A percentile compares a stretch with the other conserved stretches of the same genome.
Evolutionary conservation across 2,329 filamentous ascomycete species (phyloP).

Genomic region (Ramularia endophylla): DNA sequence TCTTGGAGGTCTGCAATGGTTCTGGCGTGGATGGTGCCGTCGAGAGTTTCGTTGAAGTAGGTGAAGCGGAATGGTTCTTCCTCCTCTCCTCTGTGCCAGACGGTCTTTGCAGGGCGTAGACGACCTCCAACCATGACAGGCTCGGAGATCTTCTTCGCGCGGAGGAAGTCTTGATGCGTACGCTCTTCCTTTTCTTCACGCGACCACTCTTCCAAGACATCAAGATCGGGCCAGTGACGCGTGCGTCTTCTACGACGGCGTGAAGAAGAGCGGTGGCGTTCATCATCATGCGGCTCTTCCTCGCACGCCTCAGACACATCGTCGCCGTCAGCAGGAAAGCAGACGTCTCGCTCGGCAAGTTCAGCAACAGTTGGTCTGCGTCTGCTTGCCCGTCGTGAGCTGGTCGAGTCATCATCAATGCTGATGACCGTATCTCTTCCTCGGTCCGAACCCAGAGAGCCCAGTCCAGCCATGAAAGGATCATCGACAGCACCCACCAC

Average conservation of each 20-base stretch:
- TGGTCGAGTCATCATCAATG: constrained; percentile 37
- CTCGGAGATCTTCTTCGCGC: constrained; percentile 88
- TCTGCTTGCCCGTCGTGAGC: constrained; percentile 37
- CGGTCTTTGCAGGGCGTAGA: constrained; percentile 67
- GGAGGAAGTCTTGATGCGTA: constrained; percentile 63
- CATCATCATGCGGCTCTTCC: constrained; percentile 22
- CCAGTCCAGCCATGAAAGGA: constrained; percentile 64
- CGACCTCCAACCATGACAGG: constrained; percentile 88
- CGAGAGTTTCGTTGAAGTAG: constrained; percentile 97
- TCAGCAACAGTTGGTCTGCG: constrained; percentile 51
- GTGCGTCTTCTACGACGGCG: constrained; percentile 52
- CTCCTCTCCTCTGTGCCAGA: constrained; percentile 83
- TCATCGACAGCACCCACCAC: constrained; percentile 52
- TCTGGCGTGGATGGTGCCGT: constrained; percentile 92
- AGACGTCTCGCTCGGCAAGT: constrained; percentile 79
- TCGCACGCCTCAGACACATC: constrained; percentile 57
- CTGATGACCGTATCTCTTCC: constrained; percentile 45
- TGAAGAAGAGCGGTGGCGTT: constrained; percentile 11
- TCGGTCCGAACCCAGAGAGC: constrained; percentile 36
- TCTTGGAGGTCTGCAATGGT: constrained; percentile 90
- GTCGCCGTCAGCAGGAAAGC: constrained; percentile 69
- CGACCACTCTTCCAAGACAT: constrained; percentile 82
- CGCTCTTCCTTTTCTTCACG: constrained; percentile 82
- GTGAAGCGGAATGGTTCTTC: constrained; percentile 93
- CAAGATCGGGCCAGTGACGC: constrained; percentile 78